phyloP scores from a whole-genome alignment of 2,329 filamentous ascomycete genomes.

The Pleurostoma richardsiae region DNA sequence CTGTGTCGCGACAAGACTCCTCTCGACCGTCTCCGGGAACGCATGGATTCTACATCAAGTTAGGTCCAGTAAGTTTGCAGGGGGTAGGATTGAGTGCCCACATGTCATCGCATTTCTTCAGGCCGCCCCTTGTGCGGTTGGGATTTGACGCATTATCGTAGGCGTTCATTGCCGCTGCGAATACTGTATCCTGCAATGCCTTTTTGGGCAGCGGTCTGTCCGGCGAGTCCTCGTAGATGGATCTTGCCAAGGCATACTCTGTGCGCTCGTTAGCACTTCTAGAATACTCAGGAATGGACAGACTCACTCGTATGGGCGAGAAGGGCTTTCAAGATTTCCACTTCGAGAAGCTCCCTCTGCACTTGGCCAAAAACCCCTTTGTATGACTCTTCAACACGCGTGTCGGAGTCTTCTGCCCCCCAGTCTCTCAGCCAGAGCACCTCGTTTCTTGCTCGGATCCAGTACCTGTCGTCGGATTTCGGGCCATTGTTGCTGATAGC shows the following conservation, averaged over 20 bases:
- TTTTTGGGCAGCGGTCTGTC: conserved; percentile 43
- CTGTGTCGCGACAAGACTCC: conserved; percentile 43
- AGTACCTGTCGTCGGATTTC: conserved; percentile 59
- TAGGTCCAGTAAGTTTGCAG: background rate
- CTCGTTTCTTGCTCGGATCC: conserved; percentile 56
- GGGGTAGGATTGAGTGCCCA: conserved; percentile 28
- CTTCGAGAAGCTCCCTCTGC: conserved; percentile 57
- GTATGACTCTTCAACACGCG: conserved; percentile 18
- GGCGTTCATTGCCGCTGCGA: conserved; percentile 59
- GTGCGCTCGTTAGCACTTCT: conserved; percentile 12
- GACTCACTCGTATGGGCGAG: conserved; percentile 55
- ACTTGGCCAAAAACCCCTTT: conserved; percentile 57
- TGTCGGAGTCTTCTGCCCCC: conserved; percentile 43
- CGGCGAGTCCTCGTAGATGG: conserved; percentile 51
- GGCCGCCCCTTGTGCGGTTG: conserved; percentile 67
- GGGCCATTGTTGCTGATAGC: conserved; percentile 41
- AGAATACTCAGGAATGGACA: background rate
- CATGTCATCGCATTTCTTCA: conserved; percentile 76
- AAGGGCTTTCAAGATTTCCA: conserved; percentile 65
- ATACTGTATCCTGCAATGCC: conserved; percentile 54
- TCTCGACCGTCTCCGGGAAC: conserved; percentile 54
- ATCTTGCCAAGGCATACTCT: conserved; percentile 60
- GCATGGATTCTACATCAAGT: conserved; percentile 47
- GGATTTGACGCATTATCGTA: conserved; percentile 83
- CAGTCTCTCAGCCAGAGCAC: conserved; percentile 71